Percentiles rank a stretch among this genome's conserved stretches.
phyloP scores from a whole-genome alignment of 306 rosid genomes.

The Mimosa pudica region DNA sequence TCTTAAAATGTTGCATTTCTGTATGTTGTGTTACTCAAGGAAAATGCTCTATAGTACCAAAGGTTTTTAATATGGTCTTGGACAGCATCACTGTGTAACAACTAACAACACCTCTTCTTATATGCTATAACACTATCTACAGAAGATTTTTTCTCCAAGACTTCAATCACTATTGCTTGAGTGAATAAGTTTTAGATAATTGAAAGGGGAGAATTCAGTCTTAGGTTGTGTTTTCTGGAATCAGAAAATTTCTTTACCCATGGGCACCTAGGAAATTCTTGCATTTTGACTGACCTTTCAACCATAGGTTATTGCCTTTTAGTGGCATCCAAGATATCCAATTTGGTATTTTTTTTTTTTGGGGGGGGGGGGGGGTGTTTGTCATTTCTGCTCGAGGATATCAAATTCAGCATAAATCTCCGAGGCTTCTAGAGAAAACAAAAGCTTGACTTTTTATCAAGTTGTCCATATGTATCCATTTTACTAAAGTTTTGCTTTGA shows the following conservation, averaged over 20 bases:
- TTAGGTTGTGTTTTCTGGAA: neutral
- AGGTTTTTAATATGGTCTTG: neutral
- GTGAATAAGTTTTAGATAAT: neutral
- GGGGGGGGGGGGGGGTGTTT: neutral
- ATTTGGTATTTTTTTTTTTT: neutral
- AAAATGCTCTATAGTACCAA: neutral
- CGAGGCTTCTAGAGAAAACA: slow-evolving; percentile 4
- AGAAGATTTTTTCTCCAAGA: slow-evolving; percentile 2
- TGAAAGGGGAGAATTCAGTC: neutral
- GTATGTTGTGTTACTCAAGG: slow-evolving; percentile 1
- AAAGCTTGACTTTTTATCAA: slow-evolving; percentile 3
- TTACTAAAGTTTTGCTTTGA: slow-evolving; percentile 32
- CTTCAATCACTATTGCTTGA: slow-evolving; percentile 4
- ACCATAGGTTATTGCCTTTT: slow-evolving; percentile 4
- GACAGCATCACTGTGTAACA: neutral
- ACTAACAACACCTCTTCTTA: slow-evolving; percentile 6
- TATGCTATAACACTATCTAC: slow-evolving; percentile 18
- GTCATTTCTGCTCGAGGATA: slow-evolving; percentile 25
- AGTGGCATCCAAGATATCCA: neutral
- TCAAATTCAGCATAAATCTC: slow-evolving; percentile 1
- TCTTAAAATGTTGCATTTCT: slow-evolving; percentile 7
- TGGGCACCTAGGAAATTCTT: slow-evolving; percentile 3
- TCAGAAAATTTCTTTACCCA: slow-evolving; percentile 12
- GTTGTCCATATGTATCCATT: slow-evolving; percentile 20
- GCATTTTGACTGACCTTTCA: slow-evolving; percentile 9